Base-by-base conservation (phyloP, 2,329 filamentous ascomycete species). In the Aspergillus ochraceus region DNA sequence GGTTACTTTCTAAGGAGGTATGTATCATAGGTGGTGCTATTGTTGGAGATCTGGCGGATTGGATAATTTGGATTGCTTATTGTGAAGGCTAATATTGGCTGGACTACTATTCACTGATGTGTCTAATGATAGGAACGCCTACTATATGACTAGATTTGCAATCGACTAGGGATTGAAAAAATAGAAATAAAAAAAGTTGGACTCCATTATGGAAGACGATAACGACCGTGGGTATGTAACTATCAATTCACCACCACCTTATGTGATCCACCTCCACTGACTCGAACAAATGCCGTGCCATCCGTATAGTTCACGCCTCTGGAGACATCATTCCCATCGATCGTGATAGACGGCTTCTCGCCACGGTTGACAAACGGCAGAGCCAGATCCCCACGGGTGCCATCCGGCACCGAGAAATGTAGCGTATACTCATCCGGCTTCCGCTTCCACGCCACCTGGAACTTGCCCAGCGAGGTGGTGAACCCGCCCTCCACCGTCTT, bases 401-500 rank as follows among this genome's bases (percentile, higher is more conserved):
- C 64, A 20, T 62, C 32, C 0, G 69, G 67, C 2, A 69, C 67
- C 0, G 64, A 64, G 24, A 72, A 69, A 3, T 55, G 49, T 30
- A 72, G 30, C 1, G 52, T 58, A 58, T 72, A 72, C n/a, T 58
- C 60, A 36, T 55, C 24, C 1, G 49, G 22, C 2, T 36, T 36
- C 46, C 54, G 65, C 5, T 50, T 63, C 70, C 70, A 72, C 19
- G 60, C 55, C 6, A 64, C 66, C 45, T 55, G 42, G 51, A 63
- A 83, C 57, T 69, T 74, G 0, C 81, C 81, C 32, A 82, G 61
- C n/a, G 60, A 61, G 1, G 81, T 83, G 32, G 68, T 72, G 56
- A 83, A 83, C 0, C 80, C 81, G 1, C 75, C 78, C 61, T 81
- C 72, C 2, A 77, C 80, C 51, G 63, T 71, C 17, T 64, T 69